Percentiles rank a stretch among this genome's conserved stretches.
phyloP scores from a whole-genome alignment of 345 rosid species.

The Brassica carinata region DNA sequence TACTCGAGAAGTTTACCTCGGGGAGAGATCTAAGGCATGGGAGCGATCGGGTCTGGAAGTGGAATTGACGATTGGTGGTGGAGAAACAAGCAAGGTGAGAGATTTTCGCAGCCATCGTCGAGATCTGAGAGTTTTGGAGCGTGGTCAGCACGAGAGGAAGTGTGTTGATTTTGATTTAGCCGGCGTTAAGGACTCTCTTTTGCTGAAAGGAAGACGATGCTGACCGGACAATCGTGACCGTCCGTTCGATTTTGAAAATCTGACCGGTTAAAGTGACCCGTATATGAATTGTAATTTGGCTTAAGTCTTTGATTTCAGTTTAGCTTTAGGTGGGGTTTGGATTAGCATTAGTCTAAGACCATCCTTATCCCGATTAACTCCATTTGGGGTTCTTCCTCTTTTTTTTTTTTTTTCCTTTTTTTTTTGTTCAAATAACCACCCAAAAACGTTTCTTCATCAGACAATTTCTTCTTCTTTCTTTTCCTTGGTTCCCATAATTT shows the following conservation, averaged over 20 bases:
- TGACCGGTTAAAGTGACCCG: background rate
- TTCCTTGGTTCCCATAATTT: no score
- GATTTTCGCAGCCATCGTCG: slow-evolving; percentile 40
- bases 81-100: slow-evolving; percentile 71
- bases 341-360: no score
- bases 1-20: slow-evolving; percentile 45
- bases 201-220: slow-evolving; percentile 1
- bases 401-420: no score
- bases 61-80: slow-evolving; percentile 55
- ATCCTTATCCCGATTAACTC: no score
- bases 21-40: slow-evolving; percentile 39
- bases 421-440: no score
- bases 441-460: no score
- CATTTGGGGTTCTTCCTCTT: no score
- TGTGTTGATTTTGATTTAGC: slow-evolving; percentile 8
- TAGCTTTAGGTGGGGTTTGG: background rate
- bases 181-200: background rate
- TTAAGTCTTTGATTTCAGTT: background rate
- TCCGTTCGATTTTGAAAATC: slow-evolving; percentile 4
- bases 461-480: no score
- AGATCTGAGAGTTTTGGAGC: slow-evolving; percentile 36
- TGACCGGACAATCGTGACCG: slow-evolving; percentile 29
- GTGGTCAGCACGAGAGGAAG: slow-evolving; percentile 35
- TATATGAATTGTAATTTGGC: background rate
- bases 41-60: slow-evolving; percentile 43